Evolutionary conservation across 2,329 filamentous ascomycete species (phyloP).

Genomic region (Pseudogymnoascus sp.): DNA sequence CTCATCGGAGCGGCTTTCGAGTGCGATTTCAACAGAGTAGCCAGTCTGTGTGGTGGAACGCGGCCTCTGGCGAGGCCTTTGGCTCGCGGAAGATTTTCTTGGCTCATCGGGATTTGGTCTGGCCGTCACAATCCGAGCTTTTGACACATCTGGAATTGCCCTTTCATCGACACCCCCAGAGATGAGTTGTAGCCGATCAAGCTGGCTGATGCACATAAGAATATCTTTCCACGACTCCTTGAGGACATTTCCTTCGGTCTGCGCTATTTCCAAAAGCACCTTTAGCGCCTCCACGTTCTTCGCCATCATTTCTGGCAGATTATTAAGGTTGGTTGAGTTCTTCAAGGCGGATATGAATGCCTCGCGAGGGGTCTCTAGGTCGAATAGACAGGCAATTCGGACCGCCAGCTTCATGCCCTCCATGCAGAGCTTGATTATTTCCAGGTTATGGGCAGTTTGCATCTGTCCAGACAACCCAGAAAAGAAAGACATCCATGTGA

Average conservation of each 20-base stretch:
- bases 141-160: slow-evolving; percentile 82
- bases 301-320: slow-evolving; percentile 85
- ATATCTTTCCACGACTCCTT: slow-evolving; percentile 93
- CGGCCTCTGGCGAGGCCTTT: slow-evolving; percentile 40
- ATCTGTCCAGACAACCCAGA: slow-evolving; percentile 88
- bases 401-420: slow-evolving; percentile 94
- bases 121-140: slow-evolving; percentile 60
- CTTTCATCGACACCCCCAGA: slow-evolving; percentile 91
- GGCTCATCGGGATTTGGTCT: slow-evolving; percentile 46
- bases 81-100: slow-evolving; percentile 55
- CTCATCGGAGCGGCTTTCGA: slow-evolving; percentile 86
- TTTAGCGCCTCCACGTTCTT: slow-evolving; percentile 96
- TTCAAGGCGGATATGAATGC: slow-evolving; percentile 90
- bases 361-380: slow-evolving; percentile 83
- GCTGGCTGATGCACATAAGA: slow-evolving; percentile 87
- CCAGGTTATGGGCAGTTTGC: slow-evolving; percentile 86
- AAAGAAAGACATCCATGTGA: slow-evolving; percentile 98
- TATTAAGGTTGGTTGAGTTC: slow-evolving; percentile 92
- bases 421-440: slow-evolving; percentile 85
- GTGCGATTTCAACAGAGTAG: slow-evolving; percentile 70
- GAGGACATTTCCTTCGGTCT: slow-evolving; percentile 83
- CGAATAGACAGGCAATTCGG: slow-evolving; percentile 86
- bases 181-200: slow-evolving; percentile 90
- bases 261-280: slow-evolving; percentile 81
- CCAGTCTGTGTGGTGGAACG: slow-evolving; percentile 39